A percentile compares a stretch with the other conserved stretches of the same genome.
These are phyloP conservation scores for Coemansia sp. DNA, from an alignment of 192 early-diverging fungal species.

Conservation along the genomic window DNA sequence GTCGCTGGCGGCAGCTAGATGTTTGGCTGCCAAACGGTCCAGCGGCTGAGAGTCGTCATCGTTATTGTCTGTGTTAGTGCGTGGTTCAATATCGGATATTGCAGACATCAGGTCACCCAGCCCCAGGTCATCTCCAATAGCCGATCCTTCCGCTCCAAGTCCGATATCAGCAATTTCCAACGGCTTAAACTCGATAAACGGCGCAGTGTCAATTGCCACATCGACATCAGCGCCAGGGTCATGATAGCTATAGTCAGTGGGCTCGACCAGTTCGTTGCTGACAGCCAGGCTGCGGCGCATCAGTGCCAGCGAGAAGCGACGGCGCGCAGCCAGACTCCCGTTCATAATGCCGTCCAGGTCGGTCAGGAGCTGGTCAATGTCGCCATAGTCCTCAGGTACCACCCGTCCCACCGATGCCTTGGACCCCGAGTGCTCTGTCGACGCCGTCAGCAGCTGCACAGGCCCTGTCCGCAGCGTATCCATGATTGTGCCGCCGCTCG, in stretches of 20 bases:
- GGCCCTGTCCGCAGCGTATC: conserved; percentile 30
- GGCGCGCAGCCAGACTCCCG: conserved; percentile 43
- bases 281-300: conserved; percentile 47
- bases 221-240: background rate
- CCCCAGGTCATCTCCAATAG: conserved; percentile 14
- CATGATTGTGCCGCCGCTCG: conserved; percentile 42
- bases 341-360: conserved; percentile 49
- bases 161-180: conserved; percentile 27
- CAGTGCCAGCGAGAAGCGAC: conserved; percentile 41
- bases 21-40: background rate
- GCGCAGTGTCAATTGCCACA: background rate
- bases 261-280: conserved; percentile 34
- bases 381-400: conserved; percentile 45
- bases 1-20: background rate
- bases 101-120: conserved; percentile 29
- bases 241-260: conserved; percentile 25
- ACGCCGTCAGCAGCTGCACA: conserved; percentile 42
- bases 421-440: conserved; percentile 45
- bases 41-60: conserved; percentile 5
- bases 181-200: conserved; percentile 38
- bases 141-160: background rate
- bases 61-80: conserved; percentile 6
- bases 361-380: conserved; percentile 35
- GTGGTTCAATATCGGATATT: background rate
- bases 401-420: conserved; percentile 39